Conservation (phyloP, 2,329 filamentous ascomycete genomes). For the Ascochyta koolunga region DNA sequence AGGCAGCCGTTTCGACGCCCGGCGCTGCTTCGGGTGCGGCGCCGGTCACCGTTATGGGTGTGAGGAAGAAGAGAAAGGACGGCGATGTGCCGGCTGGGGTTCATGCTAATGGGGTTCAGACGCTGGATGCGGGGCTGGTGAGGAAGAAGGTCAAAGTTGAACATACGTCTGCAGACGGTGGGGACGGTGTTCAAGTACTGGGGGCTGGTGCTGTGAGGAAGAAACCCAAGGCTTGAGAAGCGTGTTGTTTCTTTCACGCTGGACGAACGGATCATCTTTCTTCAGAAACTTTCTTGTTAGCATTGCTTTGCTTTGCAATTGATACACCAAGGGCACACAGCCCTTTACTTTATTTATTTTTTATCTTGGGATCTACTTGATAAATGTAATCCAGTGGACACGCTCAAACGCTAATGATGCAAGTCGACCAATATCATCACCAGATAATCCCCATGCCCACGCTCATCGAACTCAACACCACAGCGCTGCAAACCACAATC, state of each 20-base stretch:
- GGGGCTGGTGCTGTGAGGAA: constrained; percentile 41
- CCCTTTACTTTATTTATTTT: no score
- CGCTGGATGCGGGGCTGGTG: constrained; percentile 31
- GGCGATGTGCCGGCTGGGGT: constrained; percentile 14
- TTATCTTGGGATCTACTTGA: no score
- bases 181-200: constrained; percentile 37
- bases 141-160: constrained; percentile 44
- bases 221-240: constrained; percentile 38
- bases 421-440: neutral
- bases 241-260: no score
- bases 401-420: neutral
- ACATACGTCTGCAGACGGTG: constrained; percentile 10
- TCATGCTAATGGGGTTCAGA: constrained; percentile 12
- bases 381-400: no score
- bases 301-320: no score
- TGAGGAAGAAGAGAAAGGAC: constrained; percentile 45
- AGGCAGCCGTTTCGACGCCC: constrained; percentile 4
- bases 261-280: no score
- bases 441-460: constrained; percentile 8
- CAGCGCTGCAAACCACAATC: constrained; percentile 17
- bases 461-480: constrained; percentile 13
- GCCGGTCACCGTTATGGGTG: constrained; percentile 36
- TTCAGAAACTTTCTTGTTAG: no score
- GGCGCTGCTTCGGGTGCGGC: constrained; percentile 11
- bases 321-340: no score